Evolutionary conservation across 2,329 filamentous ascomycete genomes (phyloP), one percentile per base, ranked within the genome.

Genomic region (Epichloe festucae): DNA sequence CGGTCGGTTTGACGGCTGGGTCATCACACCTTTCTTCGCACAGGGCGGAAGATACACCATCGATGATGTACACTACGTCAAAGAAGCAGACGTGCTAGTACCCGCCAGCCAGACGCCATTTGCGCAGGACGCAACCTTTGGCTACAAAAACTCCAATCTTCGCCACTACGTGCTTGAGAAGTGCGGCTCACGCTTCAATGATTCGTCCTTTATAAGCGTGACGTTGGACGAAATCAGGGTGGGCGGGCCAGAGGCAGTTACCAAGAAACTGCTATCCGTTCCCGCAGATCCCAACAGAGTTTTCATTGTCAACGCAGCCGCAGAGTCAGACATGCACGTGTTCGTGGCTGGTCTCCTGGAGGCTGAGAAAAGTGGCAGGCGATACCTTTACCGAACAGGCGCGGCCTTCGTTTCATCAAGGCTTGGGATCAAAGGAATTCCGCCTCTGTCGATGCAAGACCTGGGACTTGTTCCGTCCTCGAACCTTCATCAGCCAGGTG

Each of bases 41-140:
- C 76, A 81, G 59, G 77, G 77, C 12, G 76, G 77, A 0, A 63
- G 77, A 3, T 73, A 73, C 46, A 80, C 77, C 0, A 74, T 79
- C 35, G 58, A 74, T 31, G 72, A 80, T 58, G 69, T 79, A 3
- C 77, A 80, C 58, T 80, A 81, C 54, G 75, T 81, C n/a, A 69
- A 70, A 5, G 75, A 79, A 51, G 71, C 69, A 1, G 70, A 72
- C 4, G 56, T 50, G 11, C 54, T 64, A 1, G 57, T 64, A 1
- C 61, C 77, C 0, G 76, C 75, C 0, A 71, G 67, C 0, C 64
- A 71, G 52, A 80, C 76, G 2, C 75, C 73, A 3, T 81, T 81
- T 54, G 77, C 78, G 1, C 68, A 69, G 40, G 78, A 81, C 59
- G 76, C 75, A 0, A 76, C 74, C 0, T 81, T 81, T 61, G 76